phyloP scores from a whole-genome alignment of 768 basidiomycete species.

The Lactifluus echinatus region DNA sequence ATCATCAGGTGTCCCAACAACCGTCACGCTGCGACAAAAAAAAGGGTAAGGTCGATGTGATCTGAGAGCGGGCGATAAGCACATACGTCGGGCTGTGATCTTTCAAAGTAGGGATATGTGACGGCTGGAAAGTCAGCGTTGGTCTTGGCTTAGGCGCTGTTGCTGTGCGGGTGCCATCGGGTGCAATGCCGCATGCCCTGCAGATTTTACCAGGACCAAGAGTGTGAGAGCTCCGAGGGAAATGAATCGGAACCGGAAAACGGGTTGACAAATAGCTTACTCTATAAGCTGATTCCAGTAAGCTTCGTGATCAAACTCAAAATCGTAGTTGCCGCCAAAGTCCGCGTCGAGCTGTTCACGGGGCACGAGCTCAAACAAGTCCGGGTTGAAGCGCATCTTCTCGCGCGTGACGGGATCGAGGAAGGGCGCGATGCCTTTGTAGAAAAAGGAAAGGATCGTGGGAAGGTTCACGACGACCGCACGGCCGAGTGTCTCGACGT shows the following conservation, averaged over 20 bases:
- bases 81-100: conserved; percentile 8
- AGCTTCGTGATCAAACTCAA: conserved; percentile 58
- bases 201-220: background rate
- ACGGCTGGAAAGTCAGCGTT: background rate
- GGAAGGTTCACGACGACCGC: conserved; percentile 81
- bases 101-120: background rate
- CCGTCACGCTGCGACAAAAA: background rate
- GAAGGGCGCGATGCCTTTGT: conserved; percentile 79
- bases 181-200: conserved; percentile 27
- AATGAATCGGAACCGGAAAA: too few species aligned
- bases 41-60: background rate
- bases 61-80: too few species aligned
- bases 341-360: conserved; percentile 69
- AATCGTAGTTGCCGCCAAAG: conserved; percentile 71
- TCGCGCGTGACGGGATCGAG: conserved; percentile 83
- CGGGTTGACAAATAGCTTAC: conserved; percentile 44
- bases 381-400: conserved; percentile 91
- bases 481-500: conserved; percentile 80
- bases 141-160: background rate
- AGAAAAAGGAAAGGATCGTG: conserved; percentile 62
- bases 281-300: conserved; percentile 76
- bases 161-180: conserved; percentile 26
- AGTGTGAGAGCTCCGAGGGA: too few species aligned
- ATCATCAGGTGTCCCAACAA: conserved; percentile 12
- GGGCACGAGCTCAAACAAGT: conserved; percentile 68